A percentile compares a stretch with the other conserved stretches of the same genome.
Conservation (phyloP, 768 basidiomycete genomes). For the Termitomyces sp. region DNA sequence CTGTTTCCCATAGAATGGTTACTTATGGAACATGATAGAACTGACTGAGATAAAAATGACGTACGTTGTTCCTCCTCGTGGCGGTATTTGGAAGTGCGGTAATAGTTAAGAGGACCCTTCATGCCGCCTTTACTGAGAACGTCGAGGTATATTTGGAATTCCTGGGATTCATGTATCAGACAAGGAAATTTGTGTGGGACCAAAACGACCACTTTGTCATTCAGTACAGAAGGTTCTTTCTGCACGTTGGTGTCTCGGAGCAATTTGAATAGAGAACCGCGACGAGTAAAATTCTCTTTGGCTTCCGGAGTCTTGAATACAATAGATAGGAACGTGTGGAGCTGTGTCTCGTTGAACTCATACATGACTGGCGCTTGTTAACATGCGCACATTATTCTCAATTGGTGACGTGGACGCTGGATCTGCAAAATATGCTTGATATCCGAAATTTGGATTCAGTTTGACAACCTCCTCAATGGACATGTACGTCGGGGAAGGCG, state of each 20-base stretch:
- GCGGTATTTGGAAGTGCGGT: conserved; percentile 58
- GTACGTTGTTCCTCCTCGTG: conserved; percentile 61
- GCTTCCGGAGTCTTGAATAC: conserved; percentile 20
- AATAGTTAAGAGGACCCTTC: conserved; percentile 76
- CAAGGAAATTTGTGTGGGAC: neutral
- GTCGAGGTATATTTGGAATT: conserved; percentile 48
- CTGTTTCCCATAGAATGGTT: conserved; percentile 21
- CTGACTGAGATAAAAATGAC: conserved; percentile 3
- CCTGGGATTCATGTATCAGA: conserved; percentile 33
- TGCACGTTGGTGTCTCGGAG: conserved; percentile 13
- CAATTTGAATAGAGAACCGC: conserved; percentile 25
- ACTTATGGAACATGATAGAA: neutral
- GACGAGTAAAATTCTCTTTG: conserved; percentile 16
- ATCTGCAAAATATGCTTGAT: conserved; percentile 66
- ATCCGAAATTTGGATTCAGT: conserved; percentile 55
- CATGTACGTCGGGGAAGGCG: conserved; percentile 47
- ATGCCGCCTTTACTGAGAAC: conserved; percentile 46
- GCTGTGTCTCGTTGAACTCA: conserved; percentile 21
- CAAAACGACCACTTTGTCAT: conserved; percentile 19
- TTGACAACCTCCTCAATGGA: conserved; percentile 50
- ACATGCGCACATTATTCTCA: conserved; percentile 48
- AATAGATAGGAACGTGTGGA: conserved; percentile 32
- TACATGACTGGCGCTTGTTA: conserved; percentile 37
- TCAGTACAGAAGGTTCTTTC: conserved; percentile 20
- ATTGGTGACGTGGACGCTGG: conserved; percentile 50